Evolutionary conservation across 23 red algal species (phyloP).

Genomic region (Pyropia haitanensis): DNA sequence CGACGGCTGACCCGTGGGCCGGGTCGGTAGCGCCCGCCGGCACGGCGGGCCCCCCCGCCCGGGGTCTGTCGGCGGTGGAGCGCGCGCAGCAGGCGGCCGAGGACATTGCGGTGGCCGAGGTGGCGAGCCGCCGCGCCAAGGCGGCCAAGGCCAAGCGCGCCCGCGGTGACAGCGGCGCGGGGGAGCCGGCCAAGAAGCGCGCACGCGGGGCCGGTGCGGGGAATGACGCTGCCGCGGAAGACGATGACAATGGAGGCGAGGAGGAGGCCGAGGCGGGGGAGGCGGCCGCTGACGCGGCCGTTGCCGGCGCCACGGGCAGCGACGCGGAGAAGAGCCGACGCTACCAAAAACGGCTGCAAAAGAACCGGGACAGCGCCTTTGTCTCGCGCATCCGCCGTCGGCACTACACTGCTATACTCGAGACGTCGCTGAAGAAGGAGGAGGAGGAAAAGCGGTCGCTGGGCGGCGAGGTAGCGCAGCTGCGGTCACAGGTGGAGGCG

Average conservation of each 20-base stretch:
- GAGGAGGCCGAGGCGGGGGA: not conserved
- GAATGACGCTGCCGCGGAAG: not conserved
- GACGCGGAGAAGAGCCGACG: not conserved
- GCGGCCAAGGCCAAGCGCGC: too few species aligned
- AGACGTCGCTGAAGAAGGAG: not conserved
- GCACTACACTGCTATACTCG: not conserved
- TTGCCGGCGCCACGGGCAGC: not conserved
- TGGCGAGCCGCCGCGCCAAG: too few species aligned
- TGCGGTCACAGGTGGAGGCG: not conserved
- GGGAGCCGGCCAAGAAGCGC: too few species aligned
- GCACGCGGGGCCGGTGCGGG: too few species aligned
- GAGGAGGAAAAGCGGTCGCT: not conserved
- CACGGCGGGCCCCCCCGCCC: too few species aligned
- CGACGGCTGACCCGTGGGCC: too few species aligned
- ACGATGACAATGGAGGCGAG: not conserved
- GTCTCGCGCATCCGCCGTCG: slow-evolving; percentile 2
- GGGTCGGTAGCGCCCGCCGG: too few species aligned
- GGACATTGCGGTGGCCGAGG: too few species aligned
- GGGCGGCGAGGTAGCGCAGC: not conserved
- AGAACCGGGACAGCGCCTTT: slow-evolving; percentile 7
- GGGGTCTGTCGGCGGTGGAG: too few species aligned
- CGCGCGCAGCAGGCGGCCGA: too few species aligned
- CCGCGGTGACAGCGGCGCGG: too few species aligned
- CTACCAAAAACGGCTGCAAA: slow-evolving; percentile 1
- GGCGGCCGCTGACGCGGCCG: not conserved